Evolutionary conservation across 805 yeast genomes (phyloP), one percentile per base, ranked within the genome.

Genomic region (Pichia cabralensis): DNA sequence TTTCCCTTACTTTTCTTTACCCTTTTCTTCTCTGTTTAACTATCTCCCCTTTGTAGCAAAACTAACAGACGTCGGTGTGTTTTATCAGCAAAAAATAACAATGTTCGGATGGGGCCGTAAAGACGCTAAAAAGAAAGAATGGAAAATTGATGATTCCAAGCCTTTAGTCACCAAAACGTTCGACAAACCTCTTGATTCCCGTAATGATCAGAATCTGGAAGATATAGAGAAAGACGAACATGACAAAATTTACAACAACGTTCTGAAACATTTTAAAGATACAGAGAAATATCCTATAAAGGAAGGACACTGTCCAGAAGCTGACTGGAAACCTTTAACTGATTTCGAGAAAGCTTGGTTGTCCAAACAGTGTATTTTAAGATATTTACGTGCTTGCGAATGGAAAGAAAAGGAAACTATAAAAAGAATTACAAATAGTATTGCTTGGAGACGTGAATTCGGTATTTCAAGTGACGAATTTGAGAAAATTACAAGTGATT

Each of bases 391-490:
- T 33, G 99, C 98, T 11, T 80, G 96, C 25, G 81, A 83, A 54
- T 92, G 98, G 97, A 68, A 74, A 29, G 62, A 66, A 0, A 61
- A 66, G 24, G 84, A 79, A 3, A 76, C 88, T 26, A 76, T 76
- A 31, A 71, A 71, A 39, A 71, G 98, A 48, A 60, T 92, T 3
- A 78, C 76, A 39, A 70, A 69, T 26, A 77, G 96, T 0, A 53
- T 92, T 17, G 79, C 83, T 3, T 92, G 98, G 98, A 72, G 98
- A 61, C 74, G 97, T 46, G 89, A 82, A 43, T 89, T 85, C 53
- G 96, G 96, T 16, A 72, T 81, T 24, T 58, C 71, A 16, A 58
- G 75, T 50, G 44, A 73, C 56, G 44, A 75, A 51, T 42, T 63
- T 56, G 49, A 49, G 55, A 49, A 67, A 58, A 45, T 80, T 20